These are phyloP conservation scores for Colletotrichum sp. DNA, from an alignment of 2,329 filamentous ascomycete genomes.

Conservation along the genomic window DNA sequence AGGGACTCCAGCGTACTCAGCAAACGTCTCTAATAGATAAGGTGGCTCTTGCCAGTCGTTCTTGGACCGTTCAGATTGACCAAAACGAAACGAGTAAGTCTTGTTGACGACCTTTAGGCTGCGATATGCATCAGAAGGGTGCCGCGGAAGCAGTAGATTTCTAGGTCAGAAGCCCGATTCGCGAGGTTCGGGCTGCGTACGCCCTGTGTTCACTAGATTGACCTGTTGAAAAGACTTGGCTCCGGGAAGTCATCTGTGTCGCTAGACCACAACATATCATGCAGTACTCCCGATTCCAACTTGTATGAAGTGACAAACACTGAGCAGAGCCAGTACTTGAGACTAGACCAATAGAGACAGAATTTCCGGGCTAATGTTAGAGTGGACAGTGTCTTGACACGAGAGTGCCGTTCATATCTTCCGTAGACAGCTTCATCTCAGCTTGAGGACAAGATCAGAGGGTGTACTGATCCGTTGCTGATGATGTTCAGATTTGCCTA, in stretches of 20 bases:
- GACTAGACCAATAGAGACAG: background rate
- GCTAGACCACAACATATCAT: background rate
- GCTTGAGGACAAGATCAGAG: background rate
- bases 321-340: background rate
- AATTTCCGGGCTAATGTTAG: background rate
- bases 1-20: background rate
- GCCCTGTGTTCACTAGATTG: background rate
- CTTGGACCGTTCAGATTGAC: background rate
- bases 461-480: background rate
- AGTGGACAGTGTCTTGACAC: background rate
- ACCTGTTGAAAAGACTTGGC: background rate
- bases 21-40: background rate
- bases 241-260: background rate
- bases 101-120: background rate
- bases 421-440: background rate
- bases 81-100: background rate
- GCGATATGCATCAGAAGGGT: background rate
- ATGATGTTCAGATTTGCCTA: background rate
- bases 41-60: background rate
- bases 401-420: background rate
- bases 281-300: background rate
- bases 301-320: background rate
- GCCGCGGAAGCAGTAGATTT: background rate
- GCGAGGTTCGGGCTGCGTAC: background rate
- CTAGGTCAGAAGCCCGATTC: background rate